These are phyloP conservation scores for Talaromyces albobiverticillius DNA, from an alignment of 2,329 filamentous ascomycete species.

Conservation along the genomic window DNA sequence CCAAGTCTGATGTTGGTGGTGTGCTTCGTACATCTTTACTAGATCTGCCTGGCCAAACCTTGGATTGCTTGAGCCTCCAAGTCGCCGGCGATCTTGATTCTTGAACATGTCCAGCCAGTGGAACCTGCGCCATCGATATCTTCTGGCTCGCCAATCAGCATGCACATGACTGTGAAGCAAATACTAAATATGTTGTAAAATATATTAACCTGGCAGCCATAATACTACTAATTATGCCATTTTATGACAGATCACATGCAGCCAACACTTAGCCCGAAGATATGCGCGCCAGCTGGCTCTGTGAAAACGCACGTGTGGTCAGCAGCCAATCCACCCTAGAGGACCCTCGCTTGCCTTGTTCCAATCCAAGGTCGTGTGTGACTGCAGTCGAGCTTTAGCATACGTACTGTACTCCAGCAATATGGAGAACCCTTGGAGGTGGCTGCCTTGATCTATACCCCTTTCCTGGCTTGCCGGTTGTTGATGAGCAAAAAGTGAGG, in stretches of 20 bases:
- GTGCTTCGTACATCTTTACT: too few species aligned
- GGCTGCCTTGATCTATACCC: not conserved
- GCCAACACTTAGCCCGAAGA: not conserved
- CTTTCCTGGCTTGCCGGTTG: not conserved
- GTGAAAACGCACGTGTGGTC: not conserved
- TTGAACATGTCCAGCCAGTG: not conserved
- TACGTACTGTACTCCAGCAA: too few species aligned
- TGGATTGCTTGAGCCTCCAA: constrained; percentile 1
- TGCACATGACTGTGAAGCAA: not conserved
- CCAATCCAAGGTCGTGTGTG: too few species aligned
- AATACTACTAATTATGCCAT: too few species aligned
- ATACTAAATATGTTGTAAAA: too few species aligned
- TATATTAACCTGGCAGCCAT: too few species aligned
- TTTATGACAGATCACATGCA: constrained; percentile 9
- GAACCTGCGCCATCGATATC: not conserved
- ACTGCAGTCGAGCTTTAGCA: too few species aligned
- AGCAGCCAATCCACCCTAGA: not conserved
- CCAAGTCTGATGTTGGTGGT: too few species aligned
- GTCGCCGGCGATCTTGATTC: not conserved
- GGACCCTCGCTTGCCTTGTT: too few species aligned
- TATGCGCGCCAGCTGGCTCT: not conserved
- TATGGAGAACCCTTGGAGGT: not conserved
- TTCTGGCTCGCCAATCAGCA: not conserved
- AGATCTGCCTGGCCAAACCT: too few species aligned
- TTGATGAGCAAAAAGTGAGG: constrained; percentile 12